Base-by-base conservation (phyloP, 2,329 filamentous ascomycete species). In the Aspergillus sp. region DNA sequence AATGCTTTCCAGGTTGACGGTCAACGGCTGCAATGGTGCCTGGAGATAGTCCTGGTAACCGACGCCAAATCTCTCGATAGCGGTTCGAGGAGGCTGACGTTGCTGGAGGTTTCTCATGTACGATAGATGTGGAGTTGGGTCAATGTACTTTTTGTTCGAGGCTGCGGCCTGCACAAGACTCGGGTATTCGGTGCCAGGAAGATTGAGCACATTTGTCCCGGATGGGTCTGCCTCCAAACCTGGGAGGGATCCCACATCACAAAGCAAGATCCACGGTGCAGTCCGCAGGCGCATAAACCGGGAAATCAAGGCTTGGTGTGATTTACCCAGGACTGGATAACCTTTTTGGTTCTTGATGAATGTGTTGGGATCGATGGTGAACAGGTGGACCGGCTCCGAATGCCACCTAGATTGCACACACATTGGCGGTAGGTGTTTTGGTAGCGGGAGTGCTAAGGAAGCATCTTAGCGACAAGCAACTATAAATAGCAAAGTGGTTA, bases 1-100 rank as follows among this genome's bases (percentile, higher is more conserved):
- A 42, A 96, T 90, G 47, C 92, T 96, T 73, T 99, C 96, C 13
- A 99, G 82, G 66, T 99, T 99, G 74, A 99, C 95, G 0, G 93
- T 93, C 13, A 99, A 81, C 0, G 95, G 95, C 72, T 99, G 96
- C 41, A 99, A 80, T 2, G 95, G 95, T 2, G 93, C 93, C 73
- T 99, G 95, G 11, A 99, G 81, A 81, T 95, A 99, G 73, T 99
- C 95, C 69, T 99, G 96, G 65, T 90, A 91, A 2, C 88, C 88
- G 18, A 85, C 78, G 13, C 86, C 86, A 64, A 90, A 90, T 32
- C 81, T 80, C 69, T 90, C 87, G 52, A 90, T 81, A 4, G 80
- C 76, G 18, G 82, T 82, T 42, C 82, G 80, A 2, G 87, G 80
- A 8, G 88, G 87, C 69, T 98, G 93, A 57, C 90, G 89, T 48